These are phyloP conservation scores for Aspergillus avenaceus DNA, from an alignment of 495 filamentous ascomycete species.

Conservation along the genomic window DNA sequence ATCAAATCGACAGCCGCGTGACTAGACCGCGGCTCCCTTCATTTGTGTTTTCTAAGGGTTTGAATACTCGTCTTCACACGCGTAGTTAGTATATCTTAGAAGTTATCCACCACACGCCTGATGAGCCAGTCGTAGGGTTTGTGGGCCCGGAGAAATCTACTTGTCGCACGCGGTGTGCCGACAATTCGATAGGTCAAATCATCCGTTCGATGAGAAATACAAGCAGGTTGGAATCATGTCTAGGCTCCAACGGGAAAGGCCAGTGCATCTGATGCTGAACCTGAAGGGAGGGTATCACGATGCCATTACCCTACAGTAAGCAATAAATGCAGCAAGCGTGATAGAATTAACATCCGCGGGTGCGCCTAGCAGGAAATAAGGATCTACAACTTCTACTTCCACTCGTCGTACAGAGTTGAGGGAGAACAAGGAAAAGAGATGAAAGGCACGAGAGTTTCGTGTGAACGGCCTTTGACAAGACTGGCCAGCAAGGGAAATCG, in stretches of 20 bases:
- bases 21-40: slow-evolving; percentile 14
- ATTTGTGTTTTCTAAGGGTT: neutral
- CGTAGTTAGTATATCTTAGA: neutral
- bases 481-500: neutral
- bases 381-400: no score
- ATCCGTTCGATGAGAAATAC: neutral
- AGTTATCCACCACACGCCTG: neutral
- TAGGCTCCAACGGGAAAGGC: neutral
- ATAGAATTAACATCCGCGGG: no score
- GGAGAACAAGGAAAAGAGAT: neutral
- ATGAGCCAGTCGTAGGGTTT: neutral
- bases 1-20: slow-evolving; percentile 3
- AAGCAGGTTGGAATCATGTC: neutral
- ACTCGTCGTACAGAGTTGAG: no score
- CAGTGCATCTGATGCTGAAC: neutral
- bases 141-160: slow-evolving; percentile 1
- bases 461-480: neutral
- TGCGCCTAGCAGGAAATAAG: no score
- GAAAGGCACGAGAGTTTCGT: neutral
- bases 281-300: neutral
- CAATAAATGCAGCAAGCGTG: neutral
- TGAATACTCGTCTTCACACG: neutral
- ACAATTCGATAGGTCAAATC: neutral
- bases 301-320: neutral
- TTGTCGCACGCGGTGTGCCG: neutral